Conservation (phyloP, 257 asterid genomes). For the Sherardia arvensis region DNA sequence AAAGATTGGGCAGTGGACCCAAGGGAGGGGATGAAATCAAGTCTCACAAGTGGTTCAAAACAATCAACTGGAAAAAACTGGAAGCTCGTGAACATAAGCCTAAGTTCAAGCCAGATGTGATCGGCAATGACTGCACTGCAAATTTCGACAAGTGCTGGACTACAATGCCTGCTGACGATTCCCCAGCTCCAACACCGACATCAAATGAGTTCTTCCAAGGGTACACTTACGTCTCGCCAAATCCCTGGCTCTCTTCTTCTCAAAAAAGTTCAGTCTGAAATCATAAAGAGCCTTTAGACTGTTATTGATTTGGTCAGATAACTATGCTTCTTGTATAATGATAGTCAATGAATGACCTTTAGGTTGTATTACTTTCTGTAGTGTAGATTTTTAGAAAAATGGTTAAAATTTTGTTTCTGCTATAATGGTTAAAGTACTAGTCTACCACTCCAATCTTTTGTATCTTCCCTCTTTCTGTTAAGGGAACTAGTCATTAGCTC, state of each 20-base stretch:
- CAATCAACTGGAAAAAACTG: conserved; percentile 73
- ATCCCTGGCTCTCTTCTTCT: conserved; percentile 66
- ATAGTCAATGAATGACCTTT: neutral
- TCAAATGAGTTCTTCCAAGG: conserved; percentile 83
- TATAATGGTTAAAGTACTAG: no score
- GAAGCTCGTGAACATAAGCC: conserved; percentile 60
- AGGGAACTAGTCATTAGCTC: no score
- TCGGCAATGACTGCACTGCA: conserved; percentile 74
- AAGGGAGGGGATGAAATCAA: conserved; percentile 80
- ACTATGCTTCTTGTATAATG: neutral
- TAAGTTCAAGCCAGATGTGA: conserved; percentile 78
- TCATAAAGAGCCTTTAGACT: neutral
- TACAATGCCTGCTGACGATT: conserved; percentile 77
- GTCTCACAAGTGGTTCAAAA: conserved; percentile 66
- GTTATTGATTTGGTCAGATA: neutral
- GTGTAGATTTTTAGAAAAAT: neutral
- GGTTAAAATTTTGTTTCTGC: neutral
- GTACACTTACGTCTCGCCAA: conserved; percentile 76
- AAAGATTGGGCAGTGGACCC: conserved; percentile 73
- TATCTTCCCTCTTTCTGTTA: no score
- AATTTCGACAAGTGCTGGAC: conserved; percentile 91
- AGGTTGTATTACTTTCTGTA: neutral
- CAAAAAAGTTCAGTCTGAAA: conserved; percentile 2
- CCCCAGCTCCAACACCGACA: conserved; percentile 87
- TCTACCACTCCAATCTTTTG: no score